Evolutionary conservation across 2,329 filamentous ascomycete genomes (phyloP).

Genomic region (Microsporum audouinii): DNA sequence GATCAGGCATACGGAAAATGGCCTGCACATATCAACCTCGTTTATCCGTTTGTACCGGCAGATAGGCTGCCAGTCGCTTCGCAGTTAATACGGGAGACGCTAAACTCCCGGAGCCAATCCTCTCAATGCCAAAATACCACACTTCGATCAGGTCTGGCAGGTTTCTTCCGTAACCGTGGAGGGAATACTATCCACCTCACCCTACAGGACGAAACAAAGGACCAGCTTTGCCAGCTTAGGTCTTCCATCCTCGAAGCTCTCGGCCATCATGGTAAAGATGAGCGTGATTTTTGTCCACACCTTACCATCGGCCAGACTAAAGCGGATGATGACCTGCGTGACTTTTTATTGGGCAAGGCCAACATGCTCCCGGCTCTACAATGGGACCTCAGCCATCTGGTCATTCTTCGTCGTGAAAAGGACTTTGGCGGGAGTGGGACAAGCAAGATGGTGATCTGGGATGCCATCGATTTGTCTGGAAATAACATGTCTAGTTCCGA

Average conservation of each 20-base stretch:
- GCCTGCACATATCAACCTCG: conserved; percentile 55
- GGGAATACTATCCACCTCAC: conserved; percentile 41
- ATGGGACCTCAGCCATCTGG: conserved; percentile 42
- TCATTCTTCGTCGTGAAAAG: conserved; percentile 44
- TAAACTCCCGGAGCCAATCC: conserved; percentile 14
- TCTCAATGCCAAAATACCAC: background rate
- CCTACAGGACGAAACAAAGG: conserved; percentile 1
- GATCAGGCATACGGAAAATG: conserved; percentile 51
- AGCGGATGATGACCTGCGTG: conserved; percentile 37
- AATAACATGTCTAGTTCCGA: background rate
- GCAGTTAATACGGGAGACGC: conserved; percentile 29
- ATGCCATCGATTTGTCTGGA: conserved; percentile 28
- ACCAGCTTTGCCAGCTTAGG: conserved; percentile 27
- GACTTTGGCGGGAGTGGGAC: conserved; percentile 16
- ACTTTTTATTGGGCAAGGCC: conserved; percentile 44
- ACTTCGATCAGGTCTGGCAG: conserved; percentile 20
- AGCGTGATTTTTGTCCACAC: conserved; percentile 37
- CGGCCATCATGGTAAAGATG: conserved; percentile 13
- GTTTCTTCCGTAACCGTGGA: conserved; percentile 40
- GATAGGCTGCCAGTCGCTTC: conserved; percentile 38
- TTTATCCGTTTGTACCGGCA: conserved; percentile 52
- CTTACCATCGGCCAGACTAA: conserved; percentile 52
- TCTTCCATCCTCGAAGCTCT: conserved; percentile 29
- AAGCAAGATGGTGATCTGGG: conserved; percentile 48
- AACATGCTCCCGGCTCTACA: conserved; percentile 37